phyloP scores from a whole-genome alignment of 805 yeast genomes.

The Candida montana region DNA sequence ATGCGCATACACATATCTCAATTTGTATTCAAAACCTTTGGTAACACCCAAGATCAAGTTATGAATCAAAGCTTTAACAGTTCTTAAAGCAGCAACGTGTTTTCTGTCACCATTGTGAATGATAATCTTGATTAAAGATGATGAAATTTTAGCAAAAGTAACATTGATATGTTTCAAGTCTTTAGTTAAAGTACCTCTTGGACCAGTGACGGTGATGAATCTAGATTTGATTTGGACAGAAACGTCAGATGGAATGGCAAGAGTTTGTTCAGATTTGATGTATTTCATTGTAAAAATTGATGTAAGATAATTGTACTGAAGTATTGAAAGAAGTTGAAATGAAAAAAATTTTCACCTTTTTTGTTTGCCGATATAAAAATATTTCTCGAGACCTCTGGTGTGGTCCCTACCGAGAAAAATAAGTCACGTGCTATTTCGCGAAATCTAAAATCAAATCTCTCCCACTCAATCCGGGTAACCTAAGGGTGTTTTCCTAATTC shows the following conservation, averaged over 20 bases:
- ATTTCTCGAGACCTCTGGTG: background rate
- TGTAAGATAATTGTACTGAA: background rate
- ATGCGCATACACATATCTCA: conserved; percentile 99
- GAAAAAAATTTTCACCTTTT: conserved; percentile 1
- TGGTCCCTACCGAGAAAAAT: background rate
- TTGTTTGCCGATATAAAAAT: no score
- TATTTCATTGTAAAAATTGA: conserved; percentile 72
- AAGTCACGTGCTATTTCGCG: background rate
- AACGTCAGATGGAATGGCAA: conserved; percentile 89
- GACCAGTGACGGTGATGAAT: conserved; percentile 85
- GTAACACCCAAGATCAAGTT: conserved; percentile 98
- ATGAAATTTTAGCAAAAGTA: conserved; percentile 74
- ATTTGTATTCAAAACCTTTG: conserved; percentile 98
- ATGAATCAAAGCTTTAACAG: conserved; percentile 91
- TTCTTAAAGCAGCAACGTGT: conserved; percentile 99
- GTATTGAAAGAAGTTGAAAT: background rate
- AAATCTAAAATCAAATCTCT: no score
- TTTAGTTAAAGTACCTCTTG: conserved; percentile 93
- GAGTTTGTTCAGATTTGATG: conserved; percentile 80
- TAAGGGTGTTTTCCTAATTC: background rate
- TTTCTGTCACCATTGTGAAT: conserved; percentile 99
- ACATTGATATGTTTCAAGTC: conserved; percentile 92
- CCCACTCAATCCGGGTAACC: no score
- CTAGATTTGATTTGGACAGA: conserved; percentile 89
- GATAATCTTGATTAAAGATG: conserved; percentile 73